phyloP scores from a whole-genome alignment of 2,329 filamentous ascomycete genomes.

The Cytospora chrysosperma region DNA sequence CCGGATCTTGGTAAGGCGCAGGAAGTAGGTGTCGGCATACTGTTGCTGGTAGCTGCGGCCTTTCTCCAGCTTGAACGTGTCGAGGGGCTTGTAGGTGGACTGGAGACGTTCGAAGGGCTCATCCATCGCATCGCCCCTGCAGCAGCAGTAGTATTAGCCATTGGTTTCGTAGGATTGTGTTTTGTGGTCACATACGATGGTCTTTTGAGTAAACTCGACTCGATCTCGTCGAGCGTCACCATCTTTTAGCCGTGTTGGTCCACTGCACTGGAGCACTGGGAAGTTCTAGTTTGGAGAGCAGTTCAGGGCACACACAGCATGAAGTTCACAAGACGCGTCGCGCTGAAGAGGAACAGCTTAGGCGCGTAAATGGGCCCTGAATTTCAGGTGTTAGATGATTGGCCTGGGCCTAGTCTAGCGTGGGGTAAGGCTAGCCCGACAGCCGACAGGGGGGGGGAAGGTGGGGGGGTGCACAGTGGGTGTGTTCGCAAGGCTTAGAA shows the following conservation, averaged over 20 bases:
- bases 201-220: slow-evolving; percentile 45
- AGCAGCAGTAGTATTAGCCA: slow-evolving; percentile 22
- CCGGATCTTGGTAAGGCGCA: slow-evolving; percentile 85
- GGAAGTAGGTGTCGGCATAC: slow-evolving; percentile 96
- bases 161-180: background rate
- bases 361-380: slow-evolving; percentile 18
- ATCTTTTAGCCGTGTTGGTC: slow-evolving; percentile 34
- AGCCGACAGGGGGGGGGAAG: slow-evolving; percentile 1
- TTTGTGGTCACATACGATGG: slow-evolving; percentile 43
- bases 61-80: slow-evolving; percentile 71
- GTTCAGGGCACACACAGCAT: background rate
- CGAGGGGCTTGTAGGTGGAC: slow-evolving; percentile 69
- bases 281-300: background rate
- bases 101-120: slow-evolving; percentile 47
- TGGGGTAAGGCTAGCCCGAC: slow-evolving; percentile 16
- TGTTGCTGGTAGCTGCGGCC: slow-evolving; percentile 84
- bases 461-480: too few relatives aligned
- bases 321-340: slow-evolving; percentile 21
- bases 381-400: background rate
- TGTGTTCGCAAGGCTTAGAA: slow-evolving; percentile 19
- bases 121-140: slow-evolving; percentile 37
- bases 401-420: background rate
- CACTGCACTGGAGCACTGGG: slow-evolving; percentile 11
- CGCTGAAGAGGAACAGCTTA: slow-evolving; percentile 1
- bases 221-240: slow-evolving; percentile 45